Percentiles rank a stretch among this genome's conserved stretches.
Conservation (phyloP, 2,329 filamentous ascomycete genomes). For the Verticillium dahliae region DNA sequence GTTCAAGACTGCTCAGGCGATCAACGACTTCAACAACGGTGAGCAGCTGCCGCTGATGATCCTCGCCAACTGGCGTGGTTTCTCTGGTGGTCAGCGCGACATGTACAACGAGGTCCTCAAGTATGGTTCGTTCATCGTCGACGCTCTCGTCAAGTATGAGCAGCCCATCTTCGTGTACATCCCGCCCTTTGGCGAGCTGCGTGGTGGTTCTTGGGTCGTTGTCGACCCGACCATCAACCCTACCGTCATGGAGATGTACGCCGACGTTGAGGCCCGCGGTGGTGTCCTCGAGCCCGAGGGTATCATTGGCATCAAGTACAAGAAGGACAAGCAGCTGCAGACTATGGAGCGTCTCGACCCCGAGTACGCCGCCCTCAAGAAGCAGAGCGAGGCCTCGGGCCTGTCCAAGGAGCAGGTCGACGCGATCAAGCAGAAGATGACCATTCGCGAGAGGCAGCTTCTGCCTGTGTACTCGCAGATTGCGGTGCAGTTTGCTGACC, state of each 20-base stretch:
- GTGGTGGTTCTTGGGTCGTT: slow-evolving; percentile 98
- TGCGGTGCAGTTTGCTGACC: slow-evolving; percentile 91
- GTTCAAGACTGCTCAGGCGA: slow-evolving; percentile 98
- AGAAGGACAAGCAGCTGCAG: slow-evolving; percentile 92
- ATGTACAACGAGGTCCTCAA: slow-evolving; percentile 99
- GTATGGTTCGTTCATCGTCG: slow-evolving; percentile 98
- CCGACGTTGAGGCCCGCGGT: slow-evolving; percentile 87
- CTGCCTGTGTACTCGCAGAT: slow-evolving; percentile 93
- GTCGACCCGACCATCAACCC: slow-evolving; percentile 98
- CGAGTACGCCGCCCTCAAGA: slow-evolving; percentile 76
- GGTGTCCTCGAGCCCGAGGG: slow-evolving; percentile 97
- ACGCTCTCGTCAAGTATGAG: slow-evolving; percentile 96
- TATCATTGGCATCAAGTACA: slow-evolving; percentile 98
- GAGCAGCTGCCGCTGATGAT: slow-evolving; percentile 99
- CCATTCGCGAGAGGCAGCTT: slow-evolving; percentile 76
- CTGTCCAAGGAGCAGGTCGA: slow-evolving; percentile 69
- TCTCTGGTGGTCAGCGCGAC: slow-evolving; percentile 98
- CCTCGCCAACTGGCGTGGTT: slow-evolving; percentile 98
- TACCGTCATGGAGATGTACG: slow-evolving; percentile 98
- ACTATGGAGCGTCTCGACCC: slow-evolving; percentile 94
- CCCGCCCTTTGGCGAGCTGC: slow-evolving; percentile 89
- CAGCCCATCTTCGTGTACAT: slow-evolving; percentile 99
- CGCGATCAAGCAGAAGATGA: slow-evolving; percentile 78
- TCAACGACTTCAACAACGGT: slow-evolving; percentile 98
- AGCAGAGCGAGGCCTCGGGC: slow-evolving; percentile 57